These are phyloP conservation scores for Isoetes taiwanensis DNA, from an alignment of 75 land plant genomes.

Conservation along the genomic window DNA sequence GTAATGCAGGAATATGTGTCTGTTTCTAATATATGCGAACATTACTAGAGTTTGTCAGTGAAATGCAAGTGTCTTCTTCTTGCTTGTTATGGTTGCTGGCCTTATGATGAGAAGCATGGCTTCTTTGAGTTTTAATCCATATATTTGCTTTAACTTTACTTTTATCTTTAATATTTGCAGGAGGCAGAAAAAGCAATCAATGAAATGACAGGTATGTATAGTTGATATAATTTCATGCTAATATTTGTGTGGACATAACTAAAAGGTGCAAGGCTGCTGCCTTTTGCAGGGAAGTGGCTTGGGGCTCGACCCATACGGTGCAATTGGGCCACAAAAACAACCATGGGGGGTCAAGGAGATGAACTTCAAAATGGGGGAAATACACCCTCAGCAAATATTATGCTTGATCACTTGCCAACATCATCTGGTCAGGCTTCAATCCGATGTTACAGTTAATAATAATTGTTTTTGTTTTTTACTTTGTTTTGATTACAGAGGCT, in stretches of 20 bases:
- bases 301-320: constrained; percentile 88
- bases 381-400: constrained; percentile 4
- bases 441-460: neutral
- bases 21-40: too few species aligned
- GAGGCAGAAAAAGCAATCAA: constrained; percentile 94
- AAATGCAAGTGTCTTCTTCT: too few species aligned
- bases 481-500: neutral
- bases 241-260: neutral
- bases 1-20: too few species aligned
- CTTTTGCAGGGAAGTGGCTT: constrained; percentile 68
- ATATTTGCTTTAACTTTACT: too few species aligned
- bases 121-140: too few species aligned
- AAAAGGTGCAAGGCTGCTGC: neutral
- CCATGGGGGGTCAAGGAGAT: constrained; percentile 11
- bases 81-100: constrained; percentile 1
- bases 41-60: too few species aligned
- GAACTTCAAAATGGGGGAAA: constrained; percentile 11
- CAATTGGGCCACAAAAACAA: constrained; percentile 93
- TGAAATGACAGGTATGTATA: constrained; percentile 73
- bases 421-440: neutral
- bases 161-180: constrained; percentile 22
- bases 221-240: neutral
- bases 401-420: constrained; percentile 4
- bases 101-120: too few species aligned
- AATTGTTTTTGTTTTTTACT: neutral